phyloP scores from a whole-genome alignment of 495 filamentous ascomycete genomes.

The Hypoxylon trugodes region DNA sequence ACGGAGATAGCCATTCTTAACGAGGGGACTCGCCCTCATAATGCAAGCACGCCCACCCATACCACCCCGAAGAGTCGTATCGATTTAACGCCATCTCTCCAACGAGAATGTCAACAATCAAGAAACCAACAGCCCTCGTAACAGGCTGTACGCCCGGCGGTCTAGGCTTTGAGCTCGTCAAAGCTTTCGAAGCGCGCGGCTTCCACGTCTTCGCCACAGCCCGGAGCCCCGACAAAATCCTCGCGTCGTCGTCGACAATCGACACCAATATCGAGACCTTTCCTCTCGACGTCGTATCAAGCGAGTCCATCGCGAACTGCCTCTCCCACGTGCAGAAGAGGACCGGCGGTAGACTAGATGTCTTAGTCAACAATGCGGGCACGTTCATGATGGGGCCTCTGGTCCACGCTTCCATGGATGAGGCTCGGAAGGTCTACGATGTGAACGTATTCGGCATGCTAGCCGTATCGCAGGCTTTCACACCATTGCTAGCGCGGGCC shows the following conservation, averaged over 20 bases:
- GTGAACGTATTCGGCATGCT: slow-evolving; percentile 51
- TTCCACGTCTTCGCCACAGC: neutral
- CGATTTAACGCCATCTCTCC: too few relatives aligned
- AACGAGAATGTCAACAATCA: too few relatives aligned
- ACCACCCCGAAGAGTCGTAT: too few relatives aligned
- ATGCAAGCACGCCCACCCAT: too few relatives aligned
- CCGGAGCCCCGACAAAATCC: neutral
- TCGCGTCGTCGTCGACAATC: neutral
- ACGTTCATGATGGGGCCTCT: slow-evolving; percentile 41
- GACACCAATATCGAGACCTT: slow-evolving; percentile 24
- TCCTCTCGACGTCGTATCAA: slow-evolving; percentile 22
- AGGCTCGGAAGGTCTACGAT: slow-evolving; percentile 48
- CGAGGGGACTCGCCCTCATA: too few relatives aligned
- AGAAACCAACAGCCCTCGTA: too few relatives aligned
- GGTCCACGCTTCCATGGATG: slow-evolving; percentile 47
- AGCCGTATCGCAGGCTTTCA: slow-evolving; percentile 48
- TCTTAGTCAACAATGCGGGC: slow-evolving; percentile 57
- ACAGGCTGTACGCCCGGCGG: neutral
- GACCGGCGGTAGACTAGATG: slow-evolving; percentile 44
- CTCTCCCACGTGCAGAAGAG: slow-evolving; percentile 17
- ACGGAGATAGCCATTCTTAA: too few relatives aligned
- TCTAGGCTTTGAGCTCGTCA: neutral
- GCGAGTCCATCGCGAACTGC: slow-evolving; percentile 21
- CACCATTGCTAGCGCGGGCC: slow-evolving; percentile 46
- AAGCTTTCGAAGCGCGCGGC: neutral